Conservation (phyloP, 345 rosid species). For the Heritiera littoralis region DNA sequence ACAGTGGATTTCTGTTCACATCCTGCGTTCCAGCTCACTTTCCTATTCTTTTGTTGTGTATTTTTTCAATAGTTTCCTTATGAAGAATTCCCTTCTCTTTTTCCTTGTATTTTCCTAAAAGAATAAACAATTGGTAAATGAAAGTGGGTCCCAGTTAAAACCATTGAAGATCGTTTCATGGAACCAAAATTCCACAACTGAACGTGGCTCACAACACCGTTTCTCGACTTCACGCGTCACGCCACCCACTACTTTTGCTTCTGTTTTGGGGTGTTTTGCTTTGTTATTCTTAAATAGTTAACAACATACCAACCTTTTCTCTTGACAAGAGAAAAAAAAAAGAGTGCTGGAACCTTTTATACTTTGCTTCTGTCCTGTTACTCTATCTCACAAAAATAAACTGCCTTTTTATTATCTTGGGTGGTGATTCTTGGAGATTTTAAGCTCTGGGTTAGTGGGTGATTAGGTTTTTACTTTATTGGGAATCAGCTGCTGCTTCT, state of each 20-base stretch:
- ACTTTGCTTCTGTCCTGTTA: neutral
- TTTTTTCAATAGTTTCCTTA: neutral
- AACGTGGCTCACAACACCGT: conserved; percentile 42
- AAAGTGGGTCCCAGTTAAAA: conserved; percentile 26
- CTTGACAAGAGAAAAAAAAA: neutral
- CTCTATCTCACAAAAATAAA: neutral
- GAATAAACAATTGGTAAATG: neutral
- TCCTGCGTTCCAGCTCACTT: conserved; percentile 43
- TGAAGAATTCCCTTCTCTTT: conserved; percentile 7
- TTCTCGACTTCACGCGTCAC: conserved; percentile 7
- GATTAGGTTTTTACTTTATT: conserved; percentile 13
- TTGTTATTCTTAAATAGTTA: neutral
- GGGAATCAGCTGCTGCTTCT: conserved; percentile 18
- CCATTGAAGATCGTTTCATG: neutral
- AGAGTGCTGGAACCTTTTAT: neutral
- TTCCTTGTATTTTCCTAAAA: neutral
- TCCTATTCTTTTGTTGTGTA: neutral
- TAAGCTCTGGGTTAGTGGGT: neutral
- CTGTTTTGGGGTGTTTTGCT: neutral
- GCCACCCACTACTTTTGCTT: conserved; percentile 25
- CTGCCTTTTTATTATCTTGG: neutral
- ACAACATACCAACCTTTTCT: neutral
- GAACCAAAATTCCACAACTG: conserved; percentile 32
- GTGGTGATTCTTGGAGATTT: neutral
- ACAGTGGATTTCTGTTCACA: conserved; percentile 18